Conservation (phyloP, 1,284 basidiomycete species). For the Neonothopanus nambi region DNA sequence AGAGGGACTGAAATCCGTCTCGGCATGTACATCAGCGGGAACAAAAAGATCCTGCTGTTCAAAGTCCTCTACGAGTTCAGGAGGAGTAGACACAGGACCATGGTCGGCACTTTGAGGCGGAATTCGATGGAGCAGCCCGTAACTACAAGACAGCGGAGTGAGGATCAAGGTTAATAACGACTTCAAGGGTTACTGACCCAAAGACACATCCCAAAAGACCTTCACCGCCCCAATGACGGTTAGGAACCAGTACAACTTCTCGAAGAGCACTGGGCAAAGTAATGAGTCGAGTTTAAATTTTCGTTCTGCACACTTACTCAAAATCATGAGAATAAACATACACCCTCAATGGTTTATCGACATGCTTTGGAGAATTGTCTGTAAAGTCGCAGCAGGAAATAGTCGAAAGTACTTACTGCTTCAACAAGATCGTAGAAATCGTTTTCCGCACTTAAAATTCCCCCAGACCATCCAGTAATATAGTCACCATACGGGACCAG, state of each 20-base stretch:
- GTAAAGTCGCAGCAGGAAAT: neutral
- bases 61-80: constrained; percentile 52
- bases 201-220: constrained; percentile 93
- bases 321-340: constrained; percentile 98
- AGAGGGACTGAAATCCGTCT: constrained; percentile 34
- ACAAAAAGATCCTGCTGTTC: constrained; percentile 70
- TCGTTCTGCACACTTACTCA: constrained; percentile 65
- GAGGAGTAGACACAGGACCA: constrained; percentile 52
- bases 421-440: constrained; percentile 98
- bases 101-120: constrained; percentile 64
- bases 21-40: constrained; percentile 57
- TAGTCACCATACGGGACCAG: constrained; percentile 89
- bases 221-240: constrained; percentile 94
- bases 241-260: constrained; percentile 91
- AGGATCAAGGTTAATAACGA: constrained; percentile 9
- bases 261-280: constrained; percentile 68
- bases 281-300: neutral
- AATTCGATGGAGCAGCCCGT: constrained; percentile 88
- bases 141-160: constrained; percentile 40
- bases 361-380: constrained; percentile 57
- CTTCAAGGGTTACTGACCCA: constrained; percentile 55
- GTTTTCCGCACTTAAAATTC: constrained; percentile 87
- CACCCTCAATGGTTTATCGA: constrained; percentile 89
- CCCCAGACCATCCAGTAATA: constrained; percentile 94
- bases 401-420: constrained; percentile 53